These are phyloP conservation scores for Salinomyces thailandicus DNA, from an alignment of 2,329 filamentous ascomycete species.

Conservation along the genomic window DNA sequence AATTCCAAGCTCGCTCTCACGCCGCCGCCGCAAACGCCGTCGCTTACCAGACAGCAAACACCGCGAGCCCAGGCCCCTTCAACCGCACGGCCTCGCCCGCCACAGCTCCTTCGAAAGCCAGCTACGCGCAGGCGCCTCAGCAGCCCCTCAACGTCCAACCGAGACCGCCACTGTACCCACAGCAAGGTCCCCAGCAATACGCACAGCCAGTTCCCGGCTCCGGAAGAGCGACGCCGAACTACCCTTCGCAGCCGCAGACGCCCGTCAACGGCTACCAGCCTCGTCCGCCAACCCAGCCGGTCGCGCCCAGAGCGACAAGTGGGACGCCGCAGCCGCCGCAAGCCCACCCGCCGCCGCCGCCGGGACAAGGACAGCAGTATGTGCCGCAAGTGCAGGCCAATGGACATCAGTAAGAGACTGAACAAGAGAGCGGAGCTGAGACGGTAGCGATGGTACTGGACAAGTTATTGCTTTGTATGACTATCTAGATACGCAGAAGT, in stretches of 20 bases:
- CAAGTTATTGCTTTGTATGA: too few relatives aligned
- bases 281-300: slow-evolving; percentile 5
- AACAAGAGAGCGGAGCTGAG: too few relatives aligned
- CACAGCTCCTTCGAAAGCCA: slow-evolving; percentile 12
- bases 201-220: slow-evolving; percentile 1
- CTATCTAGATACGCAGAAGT: too few relatives aligned
- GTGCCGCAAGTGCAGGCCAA: slow-evolving; percentile 8
- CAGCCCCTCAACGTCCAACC: slow-evolving; percentile 2
- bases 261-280: slow-evolving; percentile 7
- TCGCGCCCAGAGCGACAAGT: slow-evolving; percentile 12
- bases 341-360: slow-evolving; percentile 5
- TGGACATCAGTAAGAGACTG: slow-evolving; percentile 11
- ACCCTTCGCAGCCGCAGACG: slow-evolving; percentile 5
- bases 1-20: slow-evolving; percentile 17
- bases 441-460: too few relatives aligned
- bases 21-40: slow-evolving; percentile 14
- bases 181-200: background rate
- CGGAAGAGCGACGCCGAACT: slow-evolving; percentile 6
- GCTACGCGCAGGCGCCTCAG: slow-evolving; percentile 5
- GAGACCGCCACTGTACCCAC: background rate
- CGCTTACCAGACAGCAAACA: slow-evolving; percentile 15
- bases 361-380: slow-evolving; percentile 1
- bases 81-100: slow-evolving; percentile 20
- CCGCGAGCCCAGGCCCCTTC: slow-evolving; percentile 9
- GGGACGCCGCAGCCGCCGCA: slow-evolving; percentile 20